phyloP scores from a whole-genome alignment of 106 monocot species.

The Gastrodia elata region DNA sequence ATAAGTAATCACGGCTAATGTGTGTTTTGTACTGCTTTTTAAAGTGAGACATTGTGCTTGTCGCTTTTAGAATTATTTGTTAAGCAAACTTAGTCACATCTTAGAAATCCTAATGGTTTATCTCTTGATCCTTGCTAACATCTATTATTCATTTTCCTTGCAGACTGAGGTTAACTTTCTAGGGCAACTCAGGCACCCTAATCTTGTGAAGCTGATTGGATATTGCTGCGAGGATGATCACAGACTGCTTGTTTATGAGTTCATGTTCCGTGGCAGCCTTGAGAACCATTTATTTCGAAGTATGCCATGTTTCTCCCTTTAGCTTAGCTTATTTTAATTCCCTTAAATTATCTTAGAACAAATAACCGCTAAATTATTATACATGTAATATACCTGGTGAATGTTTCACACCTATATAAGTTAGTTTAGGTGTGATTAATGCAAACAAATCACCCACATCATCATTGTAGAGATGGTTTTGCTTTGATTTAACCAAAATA shows the following conservation, averaged over 20 bases:
- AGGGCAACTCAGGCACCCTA: slow-evolving; percentile 83
- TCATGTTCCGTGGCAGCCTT: slow-evolving; percentile 91
- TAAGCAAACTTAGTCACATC: background rate
- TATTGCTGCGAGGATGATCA: slow-evolving; percentile 96
- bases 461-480: background rate
- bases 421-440: background rate
- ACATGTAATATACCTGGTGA: too few species aligned
- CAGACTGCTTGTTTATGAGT: slow-evolving; percentile 86
- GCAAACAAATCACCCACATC: background rate
- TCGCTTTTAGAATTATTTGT: background rate
- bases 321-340: too few species aligned
- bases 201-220: slow-evolving; percentile 88
- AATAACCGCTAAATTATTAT: background rate
- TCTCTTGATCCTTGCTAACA: background rate
- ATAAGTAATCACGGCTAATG: background rate
- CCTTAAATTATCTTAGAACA: too few species aligned
- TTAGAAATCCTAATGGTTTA: background rate
- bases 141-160: slow-evolving; percentile 6
- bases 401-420: background rate
- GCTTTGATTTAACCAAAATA: background rate
- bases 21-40: background rate
- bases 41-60: background rate
- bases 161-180: slow-evolving; percentile 94
- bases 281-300: slow-evolving; percentile 93
- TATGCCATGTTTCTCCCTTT: slow-evolving; percentile 13